A percentile compares a stretch with the other conserved stretches of the same genome.
These are phyloP conservation scores for Halocafeteria seosinensis DNA, from an alignment of 108 stramenopile genomes.

Conservation along the genomic window DNA sequence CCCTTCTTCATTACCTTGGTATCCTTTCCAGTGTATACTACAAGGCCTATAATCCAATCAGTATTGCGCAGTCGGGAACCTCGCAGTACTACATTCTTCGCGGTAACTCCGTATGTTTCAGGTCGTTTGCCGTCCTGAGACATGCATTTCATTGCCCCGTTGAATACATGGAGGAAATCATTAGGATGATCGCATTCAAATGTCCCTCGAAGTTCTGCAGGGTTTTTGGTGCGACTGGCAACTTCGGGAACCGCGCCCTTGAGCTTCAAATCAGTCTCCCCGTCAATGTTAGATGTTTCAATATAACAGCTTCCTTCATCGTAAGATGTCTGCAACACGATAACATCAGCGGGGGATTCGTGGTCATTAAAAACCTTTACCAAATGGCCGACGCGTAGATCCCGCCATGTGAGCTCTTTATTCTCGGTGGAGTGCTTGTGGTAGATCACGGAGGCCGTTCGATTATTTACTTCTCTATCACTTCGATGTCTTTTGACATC, in stretches of 20 bases:
- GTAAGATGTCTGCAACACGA: slow-evolving; percentile 64
- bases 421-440: slow-evolving; percentile 35
- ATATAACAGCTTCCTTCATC: slow-evolving; percentile 61
- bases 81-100: slow-evolving; percentile 60
- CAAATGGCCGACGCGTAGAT: slow-evolving; percentile 68
- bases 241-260: slow-evolving; percentile 3
- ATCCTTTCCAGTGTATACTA: slow-evolving; percentile 79
- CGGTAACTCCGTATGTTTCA: background rate
- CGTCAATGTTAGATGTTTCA: slow-evolving; percentile 84
- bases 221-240: background rate
- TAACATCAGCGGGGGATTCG: slow-evolving; percentile 75
- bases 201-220: background rate
- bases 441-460: slow-evolving; percentile 43
- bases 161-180: slow-evolving; percentile 3
- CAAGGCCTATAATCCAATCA: slow-evolving; percentile 76
- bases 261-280: slow-evolving; percentile 88
- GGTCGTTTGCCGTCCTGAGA: background rate
- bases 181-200: slow-evolving; percentile 7
- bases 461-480: slow-evolving; percentile 61
- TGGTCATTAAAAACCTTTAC: slow-evolving; percentile 71
- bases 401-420: slow-evolving; percentile 12
- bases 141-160: slow-evolving; percentile 21
- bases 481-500: slow-evolving; percentile 62
- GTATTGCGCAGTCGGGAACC: slow-evolving; percentile 84
- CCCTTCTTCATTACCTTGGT: slow-evolving; percentile 79